Conservation (phyloP, 2,329 filamentous ascomycete species). For the Botrytis aclada region DNA sequence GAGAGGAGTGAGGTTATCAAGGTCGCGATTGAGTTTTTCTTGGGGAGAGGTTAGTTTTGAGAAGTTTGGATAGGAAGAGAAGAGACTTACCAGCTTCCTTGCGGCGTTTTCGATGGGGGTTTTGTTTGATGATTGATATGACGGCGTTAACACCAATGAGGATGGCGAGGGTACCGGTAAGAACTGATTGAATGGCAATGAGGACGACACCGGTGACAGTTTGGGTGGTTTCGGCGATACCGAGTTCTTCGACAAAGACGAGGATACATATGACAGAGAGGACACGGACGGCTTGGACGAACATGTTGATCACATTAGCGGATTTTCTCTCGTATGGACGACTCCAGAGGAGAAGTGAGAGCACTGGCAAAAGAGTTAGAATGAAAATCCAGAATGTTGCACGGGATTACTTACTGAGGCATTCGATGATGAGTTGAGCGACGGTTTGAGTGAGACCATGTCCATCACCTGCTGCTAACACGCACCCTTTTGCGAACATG, state of each 20-base stretch:
- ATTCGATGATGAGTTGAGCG: slow-evolving; percentile 78
- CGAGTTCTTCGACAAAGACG: slow-evolving; percentile 90
- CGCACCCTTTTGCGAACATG: slow-evolving; percentile 82
- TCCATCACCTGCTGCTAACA: slow-evolving; percentile 81
- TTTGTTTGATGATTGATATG: slow-evolving; percentile 76
- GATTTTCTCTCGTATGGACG: slow-evolving; percentile 85
- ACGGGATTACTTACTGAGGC: slow-evolving; percentile 43
- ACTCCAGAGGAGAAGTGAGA: slow-evolving; percentile 76
- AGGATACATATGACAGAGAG: slow-evolving; percentile 86
- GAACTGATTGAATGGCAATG: slow-evolving; percentile 81
- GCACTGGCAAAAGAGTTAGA: slow-evolving; percentile 45
- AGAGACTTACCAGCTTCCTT: slow-evolving; percentile 78
- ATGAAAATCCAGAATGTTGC: not conserved
- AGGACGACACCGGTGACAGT: slow-evolving; percentile 91
- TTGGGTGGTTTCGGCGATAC: slow-evolving; percentile 85
- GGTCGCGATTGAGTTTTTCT: slow-evolving; percentile 75
- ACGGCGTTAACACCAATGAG: slow-evolving; percentile 88
- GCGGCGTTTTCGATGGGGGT: slow-evolving; percentile 83
- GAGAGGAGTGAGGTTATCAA: slow-evolving; percentile 80
- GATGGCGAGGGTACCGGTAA: slow-evolving; percentile 81
- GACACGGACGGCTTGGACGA: slow-evolving; percentile 84
- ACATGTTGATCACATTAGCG: slow-evolving; percentile 88
- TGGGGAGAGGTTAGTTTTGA: not conserved
- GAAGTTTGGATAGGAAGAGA: not conserved
- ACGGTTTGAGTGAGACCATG: slow-evolving; percentile 79